Evolutionary conservation across 2,329 filamentous ascomycete genomes (phyloP).

Genomic region (Biscogniauxia sp.): DNA sequence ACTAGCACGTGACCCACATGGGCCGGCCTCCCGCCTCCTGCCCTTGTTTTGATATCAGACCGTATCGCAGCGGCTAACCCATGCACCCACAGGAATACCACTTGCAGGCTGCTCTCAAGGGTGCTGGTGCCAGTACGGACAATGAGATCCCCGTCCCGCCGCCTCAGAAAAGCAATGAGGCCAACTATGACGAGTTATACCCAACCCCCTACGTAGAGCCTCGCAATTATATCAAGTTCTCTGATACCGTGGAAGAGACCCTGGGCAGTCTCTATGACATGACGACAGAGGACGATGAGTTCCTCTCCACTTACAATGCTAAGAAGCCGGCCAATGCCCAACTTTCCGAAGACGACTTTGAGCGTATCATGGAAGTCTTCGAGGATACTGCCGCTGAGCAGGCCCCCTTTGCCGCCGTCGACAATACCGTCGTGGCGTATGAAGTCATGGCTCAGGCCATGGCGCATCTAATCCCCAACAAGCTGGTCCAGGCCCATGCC

Average conservation of each 20-base stretch:
- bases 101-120: conserved; percentile 75
- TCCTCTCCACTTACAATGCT: conserved; percentile 79
- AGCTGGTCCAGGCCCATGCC: conserved; percentile 54
- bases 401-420: conserved; percentile 85
- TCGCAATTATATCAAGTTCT: conserved; percentile 93
- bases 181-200: conserved; percentile 90
- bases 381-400: conserved; percentile 82
- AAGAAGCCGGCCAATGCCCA: conserved; percentile 63
- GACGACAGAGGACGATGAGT: conserved; percentile 84
- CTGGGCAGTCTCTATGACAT: conserved; percentile 90
- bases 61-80: conserved; percentile 8
- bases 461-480: conserved; percentile 47
- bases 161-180: conserved; percentile 55
- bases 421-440: conserved; percentile 79
- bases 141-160: conserved; percentile 66
- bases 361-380: conserved; percentile 91
- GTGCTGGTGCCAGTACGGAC: conserved; percentile 53
- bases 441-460: conserved; percentile 72
- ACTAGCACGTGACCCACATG: conserved; percentile 40
- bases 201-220: conserved; percentile 76
- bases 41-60: neutral
- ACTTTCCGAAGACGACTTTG: conserved; percentile 88
- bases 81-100: conserved; percentile 74
- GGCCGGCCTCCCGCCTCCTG: too few relatives aligned
- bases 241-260: conserved; percentile 95